Conservation (phyloP, 2,329 filamentous ascomycete genomes). For the Curvularia hawaiiensis region DNA sequence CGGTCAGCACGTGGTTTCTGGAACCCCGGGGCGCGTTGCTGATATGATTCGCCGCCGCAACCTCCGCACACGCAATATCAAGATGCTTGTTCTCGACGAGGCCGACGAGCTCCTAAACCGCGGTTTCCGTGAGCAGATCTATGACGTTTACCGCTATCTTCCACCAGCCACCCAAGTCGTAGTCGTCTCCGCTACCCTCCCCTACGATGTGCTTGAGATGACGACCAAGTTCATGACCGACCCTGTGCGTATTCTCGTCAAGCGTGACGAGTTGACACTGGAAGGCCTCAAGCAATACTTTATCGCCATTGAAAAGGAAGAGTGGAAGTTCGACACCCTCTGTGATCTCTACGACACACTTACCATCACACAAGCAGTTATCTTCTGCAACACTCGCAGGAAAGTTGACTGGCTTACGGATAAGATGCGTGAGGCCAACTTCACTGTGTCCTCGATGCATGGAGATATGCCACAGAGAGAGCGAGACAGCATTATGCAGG, state of each 20-base stretch:
- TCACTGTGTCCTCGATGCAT: slow-evolving; percentile 98
- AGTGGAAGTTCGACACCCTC: slow-evolving; percentile 99
- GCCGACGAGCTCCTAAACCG: slow-evolving; percentile 84
- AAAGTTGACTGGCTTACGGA: slow-evolving; percentile 99
- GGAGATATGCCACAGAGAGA: slow-evolving; percentile 99
- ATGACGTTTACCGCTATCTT: slow-evolving; percentile 97
- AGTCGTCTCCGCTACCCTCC: slow-evolving; percentile 93
- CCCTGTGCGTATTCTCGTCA: slow-evolving; percentile 93
- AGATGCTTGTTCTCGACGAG: slow-evolving; percentile 79
- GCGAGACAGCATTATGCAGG: slow-evolving; percentile 98
- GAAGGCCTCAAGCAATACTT: slow-evolving; percentile 99
- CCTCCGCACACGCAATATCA: slow-evolving; percentile 74
- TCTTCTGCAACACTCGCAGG: slow-evolving; percentile 98
- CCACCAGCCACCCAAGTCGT: slow-evolving; percentile 98
- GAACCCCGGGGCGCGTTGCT: slow-evolving; percentile 94
- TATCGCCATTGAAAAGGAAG: slow-evolving; percentile 98
- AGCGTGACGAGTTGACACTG: slow-evolving; percentile 97
- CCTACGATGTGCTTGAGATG: slow-evolving; percentile 98
- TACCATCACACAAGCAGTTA: slow-evolving; percentile 98
- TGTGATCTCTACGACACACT: slow-evolving; percentile 99
- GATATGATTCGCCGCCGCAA: slow-evolving; percentile 80
- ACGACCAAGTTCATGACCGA: slow-evolving; percentile 99
- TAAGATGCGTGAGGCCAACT: slow-evolving; percentile 99
- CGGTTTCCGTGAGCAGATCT: slow-evolving; percentile 97
- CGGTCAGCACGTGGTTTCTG: slow-evolving; percentile 96